Base-by-base conservation (phyloP, 352 stramenopile genomes). In the Phytophthora fragariaefolia region DNA sequence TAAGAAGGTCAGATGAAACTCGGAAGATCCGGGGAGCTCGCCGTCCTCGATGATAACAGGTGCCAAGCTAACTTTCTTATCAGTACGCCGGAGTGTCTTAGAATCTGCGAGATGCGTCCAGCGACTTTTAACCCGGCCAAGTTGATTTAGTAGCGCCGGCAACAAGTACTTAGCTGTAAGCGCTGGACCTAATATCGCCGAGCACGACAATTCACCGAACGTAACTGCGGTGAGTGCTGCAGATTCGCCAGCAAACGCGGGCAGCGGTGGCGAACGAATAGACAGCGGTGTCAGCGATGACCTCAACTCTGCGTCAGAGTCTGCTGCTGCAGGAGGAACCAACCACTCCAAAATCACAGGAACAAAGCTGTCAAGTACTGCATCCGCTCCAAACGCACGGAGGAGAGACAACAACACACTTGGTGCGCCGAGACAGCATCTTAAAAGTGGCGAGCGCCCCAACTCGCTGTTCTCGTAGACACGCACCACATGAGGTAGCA, bases 271-370 rank as follows among this genome's bases (percentile, higher is more conserved):
- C 2, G 60, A 69, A 9, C 48, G 51, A 50, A 56, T 42, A 34
- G 58, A 68, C 2, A 36, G n/a, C 23, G 58, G 50, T 20, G 58
- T 75, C 23, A 71, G 38, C 12, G 62, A 73, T 20, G 50, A 61
- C 54, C 69, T 48, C 43, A 69, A 27, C 20, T 66, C 8, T 9
- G 20, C 26, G 4, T 67, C 66, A 0, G 61, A 45, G 28, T 58
- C 47, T 23, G 69, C 36, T 4, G 45, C n/a, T 15, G 43, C 18
- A 50, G 63, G 67, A 43, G 79, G 66, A 3, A 79, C 69, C 3
- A 92, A 53, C 87, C 87, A 95, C 42, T 93, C 87, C 2, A 90
- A 30, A 1, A 95, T 45, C 3, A 90, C 71, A 6, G 85, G 87
- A 6, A 93, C 42, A 55, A 93, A 81, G 43, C 68, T 74, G 34